Evolutionary conservation across 1,284 basidiomycete species (phyloP).

Genomic region (Ustilago cynodontis): DNA sequence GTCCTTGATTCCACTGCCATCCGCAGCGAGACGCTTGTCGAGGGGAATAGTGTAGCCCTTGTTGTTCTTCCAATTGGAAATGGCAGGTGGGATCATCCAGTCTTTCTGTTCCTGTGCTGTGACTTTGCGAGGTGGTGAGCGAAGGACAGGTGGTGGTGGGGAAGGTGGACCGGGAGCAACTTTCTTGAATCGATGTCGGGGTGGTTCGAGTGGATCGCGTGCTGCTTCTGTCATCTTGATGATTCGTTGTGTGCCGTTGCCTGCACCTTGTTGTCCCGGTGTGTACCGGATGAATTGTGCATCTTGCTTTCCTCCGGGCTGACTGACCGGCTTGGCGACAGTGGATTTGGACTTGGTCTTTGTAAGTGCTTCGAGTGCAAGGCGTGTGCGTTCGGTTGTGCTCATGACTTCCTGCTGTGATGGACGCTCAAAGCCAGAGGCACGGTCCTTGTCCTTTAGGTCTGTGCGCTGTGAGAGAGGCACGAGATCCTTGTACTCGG

Average conservation of each 20-base stretch:
- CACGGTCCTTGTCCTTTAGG: constrained; percentile 77
- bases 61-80: constrained; percentile 99
- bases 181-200: constrained; percentile 98
- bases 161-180: constrained; percentile 94
- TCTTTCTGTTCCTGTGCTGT: constrained; percentile 98
- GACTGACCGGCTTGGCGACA: constrained; percentile 76
- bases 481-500: constrained; percentile 96
- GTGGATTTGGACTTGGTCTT: constrained; percentile 97
- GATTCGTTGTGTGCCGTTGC: constrained; percentile 87
- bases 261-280: constrained; percentile 80
- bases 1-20: constrained; percentile 96
- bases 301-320: constrained; percentile 41
- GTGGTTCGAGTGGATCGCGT: constrained; percentile 96
- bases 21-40: constrained; percentile 97
- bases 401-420: constrained; percentile 88
- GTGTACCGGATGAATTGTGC: constrained; percentile 91
- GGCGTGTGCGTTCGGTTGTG: constrained; percentile 89
- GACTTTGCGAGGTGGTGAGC: constrained; percentile 94
- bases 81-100: constrained; percentile 99
- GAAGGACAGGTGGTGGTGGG: constrained; percentile 95
- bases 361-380: constrained; percentile 91
- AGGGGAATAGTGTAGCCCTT: constrained; percentile 99
- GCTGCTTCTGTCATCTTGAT: constrained; percentile 87
- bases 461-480: constrained; percentile 88
- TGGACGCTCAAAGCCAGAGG: constrained; percentile 82